phyloP scores from a whole-genome alignment of 164 flowering plant genomes.

The Umbellularia californica region DNA sequence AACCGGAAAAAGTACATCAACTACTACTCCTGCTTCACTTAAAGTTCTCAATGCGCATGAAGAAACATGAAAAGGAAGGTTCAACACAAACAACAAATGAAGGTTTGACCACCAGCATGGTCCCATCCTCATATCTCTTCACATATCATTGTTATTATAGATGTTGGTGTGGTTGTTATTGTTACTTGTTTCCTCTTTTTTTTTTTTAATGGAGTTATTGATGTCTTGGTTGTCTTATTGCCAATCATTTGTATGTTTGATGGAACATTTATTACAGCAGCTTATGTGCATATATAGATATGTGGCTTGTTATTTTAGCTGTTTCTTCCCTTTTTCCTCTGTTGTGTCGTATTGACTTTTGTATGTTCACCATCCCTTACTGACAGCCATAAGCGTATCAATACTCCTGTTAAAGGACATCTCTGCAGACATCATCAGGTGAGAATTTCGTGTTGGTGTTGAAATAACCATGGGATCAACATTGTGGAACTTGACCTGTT shows the following conservation, averaged over 20 bases:
- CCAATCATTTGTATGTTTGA: too few species aligned
- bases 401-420: slow-evolving; percentile 73
- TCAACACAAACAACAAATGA: too few species aligned
- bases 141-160: too few species aligned
- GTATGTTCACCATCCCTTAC: slow-evolving; percentile 1
- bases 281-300: background rate
- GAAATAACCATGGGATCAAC: background rate
- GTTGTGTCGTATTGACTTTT: slow-evolving; percentile 8
- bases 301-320: background rate
- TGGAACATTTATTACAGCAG: background rate
- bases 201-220: background rate
- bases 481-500: background rate
- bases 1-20: too few species aligned
- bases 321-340: background rate
- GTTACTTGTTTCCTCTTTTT: background rate
- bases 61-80: too few species aligned
- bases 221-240: too few species aligned
- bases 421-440: slow-evolving; percentile 83
- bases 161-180: background rate
- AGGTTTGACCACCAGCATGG: too few species aligned
- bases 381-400: slow-evolving; percentile 59
- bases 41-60: too few species aligned
- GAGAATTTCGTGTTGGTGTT: slow-evolving; percentile 7
- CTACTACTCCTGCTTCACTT: too few species aligned
- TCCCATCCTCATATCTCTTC: too few species aligned